These are phyloP conservation scores for Rhynchosporium graminicola DNA, from an alignment of 2,329 filamentous ascomycete species.

Conservation along the genomic window DNA sequence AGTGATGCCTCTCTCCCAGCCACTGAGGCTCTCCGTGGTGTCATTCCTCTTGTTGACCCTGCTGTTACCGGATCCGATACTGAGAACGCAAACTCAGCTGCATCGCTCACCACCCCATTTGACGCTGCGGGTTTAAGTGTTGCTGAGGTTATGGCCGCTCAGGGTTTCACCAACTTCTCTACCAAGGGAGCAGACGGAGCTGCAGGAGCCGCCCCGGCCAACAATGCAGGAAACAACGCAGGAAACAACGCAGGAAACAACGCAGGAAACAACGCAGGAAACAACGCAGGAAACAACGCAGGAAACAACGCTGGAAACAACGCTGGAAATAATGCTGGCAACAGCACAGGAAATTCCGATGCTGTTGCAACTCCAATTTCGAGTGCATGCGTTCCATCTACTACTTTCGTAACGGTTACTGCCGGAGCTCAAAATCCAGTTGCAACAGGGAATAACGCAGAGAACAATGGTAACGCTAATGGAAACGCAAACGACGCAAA, in stretches of 20 bases:
- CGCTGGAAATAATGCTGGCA: no score
- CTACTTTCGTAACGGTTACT: slow-evolving; percentile 29
- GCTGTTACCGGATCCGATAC: slow-evolving; percentile 57
- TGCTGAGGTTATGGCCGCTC: slow-evolving; percentile 61
- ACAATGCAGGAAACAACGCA: no score
- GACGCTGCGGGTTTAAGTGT: slow-evolving; percentile 61
- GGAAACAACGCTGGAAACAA: no score
- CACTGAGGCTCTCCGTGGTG: slow-evolving; percentile 61
- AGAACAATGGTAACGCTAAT: slow-evolving; percentile 10
- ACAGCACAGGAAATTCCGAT: no score
- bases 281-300: no score
- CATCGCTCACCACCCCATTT: slow-evolving; percentile 56
- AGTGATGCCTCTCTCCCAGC: slow-evolving; percentile 61
- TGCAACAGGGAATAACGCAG: slow-evolving; percentile 8
- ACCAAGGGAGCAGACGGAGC: slow-evolving; percentile 42
- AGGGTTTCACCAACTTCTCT: slow-evolving; percentile 65
- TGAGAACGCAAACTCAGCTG: slow-evolving; percentile 62
- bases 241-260: no score
- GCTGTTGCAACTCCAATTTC: slow-evolving; percentile 24
- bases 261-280: neutral
- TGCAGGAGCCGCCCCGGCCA: slow-evolving; percentile 41
- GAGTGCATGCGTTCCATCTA: slow-evolving; percentile 18
- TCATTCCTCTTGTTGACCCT: slow-evolving; percentile 68
- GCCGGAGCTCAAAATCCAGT: slow-evolving; percentile 3
- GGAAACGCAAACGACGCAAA: neutral